Conservation (phyloP, 2,329 filamentous ascomycete species). For the Ceratocystis diversiconidia region DNA sequence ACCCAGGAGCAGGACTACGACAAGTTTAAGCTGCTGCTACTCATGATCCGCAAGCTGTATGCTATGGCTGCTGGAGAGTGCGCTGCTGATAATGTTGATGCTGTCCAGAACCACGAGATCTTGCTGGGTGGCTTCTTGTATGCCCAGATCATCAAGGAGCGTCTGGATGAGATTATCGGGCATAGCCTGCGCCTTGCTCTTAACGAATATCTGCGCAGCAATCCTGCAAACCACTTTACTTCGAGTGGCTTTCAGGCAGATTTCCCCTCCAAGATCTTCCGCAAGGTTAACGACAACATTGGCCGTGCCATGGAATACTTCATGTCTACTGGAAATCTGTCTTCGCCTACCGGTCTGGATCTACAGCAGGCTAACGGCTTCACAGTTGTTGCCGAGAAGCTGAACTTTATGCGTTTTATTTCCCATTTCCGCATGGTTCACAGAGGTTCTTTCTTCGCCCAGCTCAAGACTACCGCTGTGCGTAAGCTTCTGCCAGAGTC, state of each 20-base stretch:
- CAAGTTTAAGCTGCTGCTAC: conserved; percentile 86
- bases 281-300: conserved; percentile 74
- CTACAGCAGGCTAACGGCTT: conserved; percentile 90
- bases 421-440: conserved; percentile 99
- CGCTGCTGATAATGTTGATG: conserved; percentile 87
- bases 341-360: conserved; percentile 83
- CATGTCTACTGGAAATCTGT: conserved; percentile 84
- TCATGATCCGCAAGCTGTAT: conserved; percentile 95
- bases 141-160: conserved; percentile 89
- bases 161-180: conserved; percentile 73
- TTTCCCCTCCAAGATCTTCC: conserved; percentile 64
- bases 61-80: conserved; percentile 85
- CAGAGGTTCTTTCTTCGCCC: conserved; percentile 95
- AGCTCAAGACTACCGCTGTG: conserved; percentile 92
- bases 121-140: conserved; percentile 87
- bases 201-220: conserved; percentile 42
- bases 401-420: conserved; percentile 97
- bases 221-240: conserved; percentile 55
- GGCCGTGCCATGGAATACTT: conserved; percentile 87
- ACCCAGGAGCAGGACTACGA: conserved; percentile 73
- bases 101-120: conserved; percentile 90
- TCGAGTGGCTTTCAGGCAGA: conserved; percentile 66
- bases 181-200: conserved; percentile 37
- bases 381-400: conserved; percentile 93
- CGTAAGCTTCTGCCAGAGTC: conserved; percentile 90